Evolutionary conservation across 345 rosid species (phyloP).

Genomic region (Bruguiera gymnorhiza): DNA sequence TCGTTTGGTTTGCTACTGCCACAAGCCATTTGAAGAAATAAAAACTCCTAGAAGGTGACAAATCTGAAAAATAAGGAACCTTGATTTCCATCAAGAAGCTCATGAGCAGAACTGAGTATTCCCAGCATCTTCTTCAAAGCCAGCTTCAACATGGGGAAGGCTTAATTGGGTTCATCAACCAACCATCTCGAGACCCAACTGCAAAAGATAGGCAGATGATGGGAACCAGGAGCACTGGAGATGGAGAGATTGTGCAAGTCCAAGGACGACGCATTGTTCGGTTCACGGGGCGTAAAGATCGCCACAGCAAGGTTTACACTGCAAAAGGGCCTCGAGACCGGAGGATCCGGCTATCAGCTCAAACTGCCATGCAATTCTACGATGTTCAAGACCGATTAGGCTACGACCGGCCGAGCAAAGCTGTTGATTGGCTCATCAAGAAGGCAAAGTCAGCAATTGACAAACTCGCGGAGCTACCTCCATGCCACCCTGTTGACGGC

Average conservation of each 20-base stretch:
- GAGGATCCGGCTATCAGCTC: conserved; percentile 74
- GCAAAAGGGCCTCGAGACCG: conserved; percentile 80
- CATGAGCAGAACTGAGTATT: conserved; percentile 13
- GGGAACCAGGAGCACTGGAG: conserved; percentile 43
- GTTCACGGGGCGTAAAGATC: conserved; percentile 68
- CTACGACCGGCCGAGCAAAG: conserved; percentile 82
- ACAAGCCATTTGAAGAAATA: neutral
- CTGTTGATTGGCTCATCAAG: conserved; percentile 89
- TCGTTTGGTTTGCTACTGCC: no score
- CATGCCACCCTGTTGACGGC: conserved; percentile 22
- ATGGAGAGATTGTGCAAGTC: conserved; percentile 69
- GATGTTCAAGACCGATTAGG: conserved; percentile 88
- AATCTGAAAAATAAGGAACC: conserved; percentile 20
- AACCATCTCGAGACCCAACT: neutral
- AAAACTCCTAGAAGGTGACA: neutral
- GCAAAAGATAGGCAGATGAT: conserved; percentile 24
- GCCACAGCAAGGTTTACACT: conserved; percentile 81
- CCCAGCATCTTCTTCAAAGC: conserved; percentile 22
- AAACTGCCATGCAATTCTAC: conserved; percentile 83
- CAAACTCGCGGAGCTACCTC: conserved; percentile 56
- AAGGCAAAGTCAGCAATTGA: conserved; percentile 75
- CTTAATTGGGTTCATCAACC: neutral
- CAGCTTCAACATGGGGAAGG: conserved; percentile 4
- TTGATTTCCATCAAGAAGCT: conserved; percentile 34
- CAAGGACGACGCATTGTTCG: conserved; percentile 76